Evolutionary conservation across 2,329 filamentous ascomycete species (phyloP).

Genomic region (Exophiala phaeomuriformis): DNA sequence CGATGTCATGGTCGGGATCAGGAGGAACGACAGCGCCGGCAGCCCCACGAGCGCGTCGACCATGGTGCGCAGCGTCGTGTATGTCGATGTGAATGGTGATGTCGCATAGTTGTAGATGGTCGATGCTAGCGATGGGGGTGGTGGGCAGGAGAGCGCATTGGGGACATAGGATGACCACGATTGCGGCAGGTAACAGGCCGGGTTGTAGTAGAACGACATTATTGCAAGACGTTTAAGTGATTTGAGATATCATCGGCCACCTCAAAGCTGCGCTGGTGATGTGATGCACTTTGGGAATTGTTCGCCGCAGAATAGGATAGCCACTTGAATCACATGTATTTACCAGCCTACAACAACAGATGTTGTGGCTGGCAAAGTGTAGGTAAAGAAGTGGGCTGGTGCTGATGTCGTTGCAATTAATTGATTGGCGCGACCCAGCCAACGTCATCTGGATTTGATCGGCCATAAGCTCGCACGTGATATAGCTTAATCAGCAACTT

Average conservation of each 20-base stretch:
- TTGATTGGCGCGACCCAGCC: neutral
- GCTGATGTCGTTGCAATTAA: neutral
- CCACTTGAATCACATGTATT: too few species aligned
- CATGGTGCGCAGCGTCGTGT: constrained; percentile 24
- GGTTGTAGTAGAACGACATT: constrained; percentile 19
- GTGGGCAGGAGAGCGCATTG: constrained; percentile 23
- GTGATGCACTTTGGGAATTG: too few species aligned
- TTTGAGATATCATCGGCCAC: too few species aligned
- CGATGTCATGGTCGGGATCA: constrained; percentile 55
- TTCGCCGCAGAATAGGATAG: too few species aligned
- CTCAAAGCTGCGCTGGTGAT: too few species aligned
- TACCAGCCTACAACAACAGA: too few species aligned
- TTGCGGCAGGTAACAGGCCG: constrained; percentile 25
- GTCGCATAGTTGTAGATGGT: constrained; percentile 23
- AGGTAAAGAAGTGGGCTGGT: neutral
- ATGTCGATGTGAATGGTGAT: constrained; percentile 24
- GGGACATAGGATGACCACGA: constrained; percentile 23
- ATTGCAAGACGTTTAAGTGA: neutral
- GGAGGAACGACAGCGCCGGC: constrained; percentile 62
- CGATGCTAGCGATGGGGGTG: constrained; percentile 22
- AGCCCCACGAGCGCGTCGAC: constrained; percentile 65
- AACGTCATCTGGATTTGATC: neutral
- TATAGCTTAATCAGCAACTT: neutral
- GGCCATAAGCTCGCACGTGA: neutral
- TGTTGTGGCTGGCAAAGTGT: neutral